Base-by-base conservation (phyloP, 2,329 filamentous ascomycete genomes). In the Colletotrichum sublineola region DNA sequence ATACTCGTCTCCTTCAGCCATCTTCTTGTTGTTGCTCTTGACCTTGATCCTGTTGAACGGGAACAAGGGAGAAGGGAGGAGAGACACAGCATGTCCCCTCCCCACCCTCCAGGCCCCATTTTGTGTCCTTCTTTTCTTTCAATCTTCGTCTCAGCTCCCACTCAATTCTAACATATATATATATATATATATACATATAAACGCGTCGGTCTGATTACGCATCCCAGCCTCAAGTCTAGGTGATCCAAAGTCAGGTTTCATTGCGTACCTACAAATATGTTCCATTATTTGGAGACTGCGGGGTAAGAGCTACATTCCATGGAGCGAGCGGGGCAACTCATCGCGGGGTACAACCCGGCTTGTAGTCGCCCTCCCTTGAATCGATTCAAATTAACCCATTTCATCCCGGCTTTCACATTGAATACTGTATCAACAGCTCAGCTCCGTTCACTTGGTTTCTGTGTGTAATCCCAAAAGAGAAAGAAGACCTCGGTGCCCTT, bases 271-370 rank as follows among this genome's bases (percentile, higher is more conserved):
- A 46, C 24, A 24, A 6, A 14, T 42, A 42, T 53, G 1, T 62
- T 44, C 31, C 62, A 38, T n/a, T 36, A 31, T 73, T 57, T 69
- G 48, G 66, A 65, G 70, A 70, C 55, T 55, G 70, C 70, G 70
- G 70, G 70, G 70, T 73, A 73, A n/a, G 20, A 69, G 66, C 60
- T 69, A 36, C 46, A 1, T 15, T n/a, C 7, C 18, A n/a, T 29
- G 33, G 36, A 56, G 70, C 56, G 36, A 56, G 70, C 56, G 70
- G 70, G 66, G 70, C 70, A 56, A 20, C 53, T 56, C 24, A 50
- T 65, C 46, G 70, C 70, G 70, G 70, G 70, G 70, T 70, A 58
- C 52, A 29, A 60, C 18, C 50, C 46, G 12, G 18, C 20, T 58
- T 36, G 36, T 38, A 42, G 9, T 36, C 20, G 11, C 36, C 48